Conservation (phyloP, 176 grass and related monocot species). For the Zoysia japonica region DNA sequence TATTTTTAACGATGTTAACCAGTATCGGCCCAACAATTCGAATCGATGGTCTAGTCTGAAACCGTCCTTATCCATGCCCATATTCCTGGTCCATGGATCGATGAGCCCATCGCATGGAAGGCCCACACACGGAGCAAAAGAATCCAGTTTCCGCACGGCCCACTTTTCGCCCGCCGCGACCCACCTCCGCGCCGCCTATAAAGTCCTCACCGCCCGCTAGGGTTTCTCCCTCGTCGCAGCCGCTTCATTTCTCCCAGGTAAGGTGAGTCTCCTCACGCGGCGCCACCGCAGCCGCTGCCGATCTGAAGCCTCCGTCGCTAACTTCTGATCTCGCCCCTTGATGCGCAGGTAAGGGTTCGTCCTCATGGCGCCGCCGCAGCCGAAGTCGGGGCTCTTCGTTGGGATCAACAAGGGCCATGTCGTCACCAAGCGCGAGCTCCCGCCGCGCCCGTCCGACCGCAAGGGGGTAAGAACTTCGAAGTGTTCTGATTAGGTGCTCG, state of each 20-base stretch:
- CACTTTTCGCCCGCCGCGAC: background rate
- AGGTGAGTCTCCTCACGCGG: conserved; percentile 13
- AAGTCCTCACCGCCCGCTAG: background rate
- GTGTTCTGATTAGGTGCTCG: no score
- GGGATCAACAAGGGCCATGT: conserved; percentile 69
- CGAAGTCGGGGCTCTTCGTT: conserved; percentile 65
- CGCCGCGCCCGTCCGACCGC: conserved; percentile 54
- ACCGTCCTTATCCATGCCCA: background rate
- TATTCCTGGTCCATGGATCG: background rate
- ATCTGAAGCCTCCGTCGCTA: background rate
- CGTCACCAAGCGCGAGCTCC: conserved; percentile 66
- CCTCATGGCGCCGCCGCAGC: conserved; percentile 58
- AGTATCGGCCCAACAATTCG: background rate
- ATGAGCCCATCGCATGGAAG: background rate
- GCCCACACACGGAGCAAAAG: background rate
- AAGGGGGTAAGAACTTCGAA: conserved; percentile 50
- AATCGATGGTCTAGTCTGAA: background rate
- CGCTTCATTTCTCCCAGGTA: conserved; percentile 44
- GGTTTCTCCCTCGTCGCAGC: conserved; percentile 44
- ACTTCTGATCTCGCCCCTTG: background rate
- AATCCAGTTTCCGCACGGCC: background rate
- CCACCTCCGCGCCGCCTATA: conserved; percentile 15
- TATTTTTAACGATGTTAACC: background rate
- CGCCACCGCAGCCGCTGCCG: background rate
- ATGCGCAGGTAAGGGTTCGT: conserved; percentile 40